Conservation (phyloP, 805 yeast genomes). For the Myxozyma vanderwaltii region DNA sequence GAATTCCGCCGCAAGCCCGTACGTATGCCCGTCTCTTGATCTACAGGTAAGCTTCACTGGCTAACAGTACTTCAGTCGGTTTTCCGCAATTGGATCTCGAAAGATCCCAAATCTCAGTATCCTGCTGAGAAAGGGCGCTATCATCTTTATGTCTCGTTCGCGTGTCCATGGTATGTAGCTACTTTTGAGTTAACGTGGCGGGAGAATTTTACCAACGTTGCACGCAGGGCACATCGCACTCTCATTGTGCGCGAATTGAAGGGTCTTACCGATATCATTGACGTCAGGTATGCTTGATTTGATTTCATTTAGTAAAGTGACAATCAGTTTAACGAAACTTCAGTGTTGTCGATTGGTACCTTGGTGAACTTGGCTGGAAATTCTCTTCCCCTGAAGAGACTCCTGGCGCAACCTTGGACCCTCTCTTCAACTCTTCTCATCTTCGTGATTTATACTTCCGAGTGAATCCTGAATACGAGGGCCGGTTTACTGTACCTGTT, state of each 20-base stretch:
- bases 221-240: slow-evolving; percentile 70
- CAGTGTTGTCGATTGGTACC: slow-evolving; percentile 87
- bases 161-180: slow-evolving; percentile 88
- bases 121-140: slow-evolving; percentile 80
- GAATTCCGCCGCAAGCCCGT: slow-evolving; percentile 35
- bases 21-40: background rate
- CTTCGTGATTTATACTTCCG: slow-evolving; percentile 72
- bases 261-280: slow-evolving; percentile 58
- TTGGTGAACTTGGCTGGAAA: slow-evolving; percentile 90
- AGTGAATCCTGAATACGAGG: slow-evolving; percentile 73
- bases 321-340: no score
- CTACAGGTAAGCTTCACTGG: background rate
- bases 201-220: background rate
- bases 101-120: slow-evolving; percentile 65
- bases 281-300: slow-evolving; percentile 39
- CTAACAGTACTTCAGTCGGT: slow-evolving; percentile 34
- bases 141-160: slow-evolving; percentile 83
- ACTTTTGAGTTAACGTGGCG: slow-evolving; percentile 64
- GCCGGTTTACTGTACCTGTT: slow-evolving; percentile 90
- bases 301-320: no score
- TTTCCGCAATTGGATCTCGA: slow-evolving; percentile 66
- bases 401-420: slow-evolving; percentile 57
- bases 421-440: slow-evolving; percentile 59
- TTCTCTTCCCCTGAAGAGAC: slow-evolving; percentile 58
- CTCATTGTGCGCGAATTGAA: slow-evolving; percentile 72